Evolutionary conservation across 768 basidiomycete genomes (phyloP).

Genomic region (Hericium alpestre): DNA sequence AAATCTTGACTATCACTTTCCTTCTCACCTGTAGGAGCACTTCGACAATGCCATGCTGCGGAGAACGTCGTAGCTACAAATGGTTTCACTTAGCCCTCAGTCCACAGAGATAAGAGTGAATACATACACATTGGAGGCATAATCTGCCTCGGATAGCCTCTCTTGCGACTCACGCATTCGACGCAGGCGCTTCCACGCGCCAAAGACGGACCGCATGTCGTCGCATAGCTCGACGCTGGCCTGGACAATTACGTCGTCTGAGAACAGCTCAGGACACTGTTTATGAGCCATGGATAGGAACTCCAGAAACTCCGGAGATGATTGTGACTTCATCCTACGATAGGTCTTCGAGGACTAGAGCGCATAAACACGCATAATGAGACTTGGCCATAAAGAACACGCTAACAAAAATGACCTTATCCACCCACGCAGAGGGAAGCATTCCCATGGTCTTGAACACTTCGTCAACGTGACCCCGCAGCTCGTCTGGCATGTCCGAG

Average conservation of each 20-base stretch:
- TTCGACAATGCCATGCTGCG: slow-evolving; percentile 33
- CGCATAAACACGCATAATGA: too few species aligned
- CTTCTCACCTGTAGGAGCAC: slow-evolving; percentile 32
- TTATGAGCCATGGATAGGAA: slow-evolving; percentile 26
- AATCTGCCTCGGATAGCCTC: slow-evolving; percentile 46
- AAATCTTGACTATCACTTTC: not conserved
- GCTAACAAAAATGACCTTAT: slow-evolving; percentile 25
- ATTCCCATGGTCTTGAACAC: slow-evolving; percentile 28
- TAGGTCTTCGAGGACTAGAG: slow-evolving; percentile 19
- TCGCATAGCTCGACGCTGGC: slow-evolving; percentile 21
- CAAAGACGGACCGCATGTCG: slow-evolving; percentile 31
- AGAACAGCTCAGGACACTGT: slow-evolving; percentile 31
- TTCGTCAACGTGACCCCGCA: slow-evolving; percentile 24
- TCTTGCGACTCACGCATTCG: slow-evolving; percentile 35
- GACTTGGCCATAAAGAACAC: too few species aligned
- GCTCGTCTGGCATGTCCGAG: slow-evolving; percentile 31
- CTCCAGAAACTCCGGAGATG: slow-evolving; percentile 18
- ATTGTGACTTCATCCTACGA: slow-evolving; percentile 17
- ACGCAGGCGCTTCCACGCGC: slow-evolving; percentile 34
- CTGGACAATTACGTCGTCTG: slow-evolving; percentile 13
- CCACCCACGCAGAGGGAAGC: slow-evolving; percentile 33
- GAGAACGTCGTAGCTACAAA: slow-evolving; percentile 35
- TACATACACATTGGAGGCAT: slow-evolving; percentile 42
- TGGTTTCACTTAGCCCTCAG: not conserved
- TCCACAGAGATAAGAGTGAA: not conserved